A percentile compares a stretch with the other conserved stretches of the same genome.
These are phyloP conservation scores for Trichoderma pleuroti DNA, from an alignment of 2,329 filamentous ascomycete species.

Conservation along the genomic window DNA sequence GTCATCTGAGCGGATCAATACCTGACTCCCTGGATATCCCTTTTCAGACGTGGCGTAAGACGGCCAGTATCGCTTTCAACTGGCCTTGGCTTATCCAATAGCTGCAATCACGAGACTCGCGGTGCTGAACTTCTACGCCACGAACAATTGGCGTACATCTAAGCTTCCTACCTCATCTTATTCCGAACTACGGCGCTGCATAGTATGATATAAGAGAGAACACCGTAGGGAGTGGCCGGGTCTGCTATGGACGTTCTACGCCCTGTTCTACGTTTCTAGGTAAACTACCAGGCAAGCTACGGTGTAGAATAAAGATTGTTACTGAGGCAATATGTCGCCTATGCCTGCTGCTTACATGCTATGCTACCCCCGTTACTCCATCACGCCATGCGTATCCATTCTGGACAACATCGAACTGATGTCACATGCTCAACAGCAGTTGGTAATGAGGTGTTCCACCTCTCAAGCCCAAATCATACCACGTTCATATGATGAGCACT, in stretches of 20 bases:
- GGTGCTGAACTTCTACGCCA: background rate
- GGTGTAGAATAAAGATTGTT: background rate
- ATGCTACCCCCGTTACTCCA: background rate
- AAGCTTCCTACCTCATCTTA: background rate
- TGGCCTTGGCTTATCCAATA: background rate
- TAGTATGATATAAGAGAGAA: background rate
- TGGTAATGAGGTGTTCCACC: background rate
- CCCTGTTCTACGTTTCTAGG: background rate
- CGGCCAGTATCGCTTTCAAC: background rate
- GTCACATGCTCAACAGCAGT: background rate
- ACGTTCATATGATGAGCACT: background rate
- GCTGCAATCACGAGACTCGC: background rate
- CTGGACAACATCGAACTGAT: background rate
- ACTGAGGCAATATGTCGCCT: background rate
- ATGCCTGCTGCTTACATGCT: background rate
- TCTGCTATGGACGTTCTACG: background rate
- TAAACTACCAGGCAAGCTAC: background rate
- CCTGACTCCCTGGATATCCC: background rate
- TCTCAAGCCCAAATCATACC: background rate
- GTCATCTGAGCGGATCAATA: background rate
- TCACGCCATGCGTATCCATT: background rate
- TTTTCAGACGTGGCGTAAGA: background rate
- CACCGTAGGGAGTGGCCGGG: background rate
- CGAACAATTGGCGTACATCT: background rate
- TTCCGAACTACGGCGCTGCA: background rate